Evolutionary conservation across 768 basidiomycete genomes (phyloP).

Genomic region (Phylloporus scabripes): DNA sequence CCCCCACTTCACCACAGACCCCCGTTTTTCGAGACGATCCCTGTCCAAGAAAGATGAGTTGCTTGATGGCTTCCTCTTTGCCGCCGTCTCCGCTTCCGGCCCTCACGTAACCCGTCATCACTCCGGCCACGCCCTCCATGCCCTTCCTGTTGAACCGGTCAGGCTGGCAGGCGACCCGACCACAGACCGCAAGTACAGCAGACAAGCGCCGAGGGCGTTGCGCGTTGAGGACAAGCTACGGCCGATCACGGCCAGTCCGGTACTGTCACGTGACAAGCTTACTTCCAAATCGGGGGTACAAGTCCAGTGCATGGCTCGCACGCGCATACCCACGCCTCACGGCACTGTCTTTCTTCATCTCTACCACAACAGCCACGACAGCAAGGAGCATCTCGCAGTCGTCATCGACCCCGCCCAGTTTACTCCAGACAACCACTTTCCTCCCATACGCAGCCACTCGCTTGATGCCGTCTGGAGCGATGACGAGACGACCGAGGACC

Average conservation of each 20-base stretch:
- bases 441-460: conserved; percentile 73
- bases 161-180: conserved; percentile 42
- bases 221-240: conserved; percentile 52
- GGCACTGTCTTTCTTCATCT: conserved; percentile 90
- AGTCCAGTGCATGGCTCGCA: conserved; percentile 94
- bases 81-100: conserved; percentile 67
- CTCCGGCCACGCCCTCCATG: conserved; percentile 73
- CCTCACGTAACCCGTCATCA: conserved; percentile 82
- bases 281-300: conserved; percentile 32
- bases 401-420: conserved; percentile 91
- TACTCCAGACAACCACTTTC: conserved; percentile 37
- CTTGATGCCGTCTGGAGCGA: conserved; percentile 83
- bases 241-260: conserved; percentile 3
- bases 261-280: background rate
- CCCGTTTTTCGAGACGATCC: conserved; percentile 37
- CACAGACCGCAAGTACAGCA: conserved; percentile 46
- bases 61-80: conserved; percentile 75
- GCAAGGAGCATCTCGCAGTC: conserved; percentile 93
- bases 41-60: conserved; percentile 54
- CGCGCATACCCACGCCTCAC: conserved; percentile 94
- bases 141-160: conserved; percentile 38
- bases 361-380: conserved; percentile 89
- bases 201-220: conserved; percentile 67
- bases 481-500: conserved; percentile 87
- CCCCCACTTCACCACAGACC: conserved; percentile 17